A percentile compares a stretch with the other conserved stretches of the same genome.
phyloP scores from a whole-genome alignment of 176 grass and related monocot genomes.

The Carex pumila region DNA sequence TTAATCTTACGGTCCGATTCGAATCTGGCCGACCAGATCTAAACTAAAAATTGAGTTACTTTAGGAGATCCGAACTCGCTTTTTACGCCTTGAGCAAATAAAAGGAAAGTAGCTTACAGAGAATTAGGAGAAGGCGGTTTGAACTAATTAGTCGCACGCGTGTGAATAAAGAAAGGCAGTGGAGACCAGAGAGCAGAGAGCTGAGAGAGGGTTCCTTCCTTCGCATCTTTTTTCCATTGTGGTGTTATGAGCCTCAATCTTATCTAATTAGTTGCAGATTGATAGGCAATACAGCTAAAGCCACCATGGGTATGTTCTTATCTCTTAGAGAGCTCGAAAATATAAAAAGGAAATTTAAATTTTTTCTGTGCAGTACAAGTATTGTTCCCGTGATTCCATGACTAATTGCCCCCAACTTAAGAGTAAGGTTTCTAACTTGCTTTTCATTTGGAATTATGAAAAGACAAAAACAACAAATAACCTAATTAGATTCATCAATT shows the following conservation, averaged over 20 bases:
- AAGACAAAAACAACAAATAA: background rate
- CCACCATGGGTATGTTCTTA: background rate
- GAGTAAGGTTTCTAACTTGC: background rate
- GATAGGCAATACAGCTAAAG: background rate
- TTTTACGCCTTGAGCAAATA: background rate
- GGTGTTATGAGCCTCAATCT: background rate
- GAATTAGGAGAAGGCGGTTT: background rate
- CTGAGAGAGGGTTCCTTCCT: no score
- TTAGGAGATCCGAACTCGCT: no score
- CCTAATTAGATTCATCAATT: background rate
- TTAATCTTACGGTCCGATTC: no score
- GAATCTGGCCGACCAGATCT: no score
- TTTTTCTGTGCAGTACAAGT: background rate
- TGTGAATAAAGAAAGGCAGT: background rate
- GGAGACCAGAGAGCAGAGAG: background rate
- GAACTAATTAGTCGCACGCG: background rate
- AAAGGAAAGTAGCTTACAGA: background rate
- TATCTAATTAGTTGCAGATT: background rate
- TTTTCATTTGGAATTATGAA: background rate
- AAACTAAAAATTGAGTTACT: no score
- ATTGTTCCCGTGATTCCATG: background rate
- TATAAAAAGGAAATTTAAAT: background rate
- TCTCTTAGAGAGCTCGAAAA: background rate
- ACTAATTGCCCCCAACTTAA: background rate
- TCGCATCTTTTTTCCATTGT: background rate